Percentiles rank a stretch among this genome's conserved stretches.
Conservation (phyloP, 2,329 filamentous ascomycete species). For the Colletotrichum chlorophyti region DNA sequence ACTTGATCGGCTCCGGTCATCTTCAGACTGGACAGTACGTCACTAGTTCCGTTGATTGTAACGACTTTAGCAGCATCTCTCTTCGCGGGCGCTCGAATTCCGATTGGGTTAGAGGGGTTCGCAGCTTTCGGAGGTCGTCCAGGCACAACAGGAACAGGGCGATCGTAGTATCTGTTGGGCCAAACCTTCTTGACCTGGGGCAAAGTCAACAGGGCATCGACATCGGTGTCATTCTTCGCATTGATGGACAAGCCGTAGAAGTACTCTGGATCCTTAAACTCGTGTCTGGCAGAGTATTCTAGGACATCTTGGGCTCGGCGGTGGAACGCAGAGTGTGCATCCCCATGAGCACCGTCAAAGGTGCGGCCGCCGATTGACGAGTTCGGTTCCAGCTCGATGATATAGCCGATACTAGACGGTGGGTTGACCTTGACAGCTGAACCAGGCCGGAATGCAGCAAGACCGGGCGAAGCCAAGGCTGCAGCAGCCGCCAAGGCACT, state of each 20-base stretch:
- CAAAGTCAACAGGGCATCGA: slow-evolving; percentile 9
- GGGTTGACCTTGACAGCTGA: background rate
- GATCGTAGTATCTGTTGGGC: slow-evolving; percentile 25
- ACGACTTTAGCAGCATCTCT: slow-evolving; percentile 6
- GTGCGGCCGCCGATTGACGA: slow-evolving; percentile 3
- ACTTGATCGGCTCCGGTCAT: slow-evolving; percentile 45
- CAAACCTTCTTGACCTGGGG: slow-evolving; percentile 29
- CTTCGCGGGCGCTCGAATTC: background rate
- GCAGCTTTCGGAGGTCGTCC: background rate
- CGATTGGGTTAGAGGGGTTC: background rate
- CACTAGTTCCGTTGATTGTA: slow-evolving; percentile 16
- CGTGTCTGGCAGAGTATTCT: slow-evolving; percentile 18
- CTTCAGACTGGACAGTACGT: slow-evolving; percentile 12
- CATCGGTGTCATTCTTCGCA: slow-evolving; percentile 13
- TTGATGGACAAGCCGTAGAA: slow-evolving; percentile 30
- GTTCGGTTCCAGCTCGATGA: slow-evolving; percentile 13
- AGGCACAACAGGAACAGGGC: slow-evolving; percentile 14
- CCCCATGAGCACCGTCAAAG: background rate
- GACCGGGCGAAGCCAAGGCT: background rate
- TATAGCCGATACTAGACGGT: slow-evolving; percentile 5
- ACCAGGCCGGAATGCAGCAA: background rate
- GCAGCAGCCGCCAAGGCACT: background rate
- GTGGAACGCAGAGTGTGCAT: slow-evolving; percentile 18
- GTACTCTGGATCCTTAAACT: slow-evolving; percentile 28
- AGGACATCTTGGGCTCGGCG: slow-evolving; percentile 15